Percentiles rank a stretch among this genome's conserved stretches.
Evolutionary conservation across 768 basidiomycete genomes (phyloP).

Genomic region (Coprinellus micaceus): DNA sequence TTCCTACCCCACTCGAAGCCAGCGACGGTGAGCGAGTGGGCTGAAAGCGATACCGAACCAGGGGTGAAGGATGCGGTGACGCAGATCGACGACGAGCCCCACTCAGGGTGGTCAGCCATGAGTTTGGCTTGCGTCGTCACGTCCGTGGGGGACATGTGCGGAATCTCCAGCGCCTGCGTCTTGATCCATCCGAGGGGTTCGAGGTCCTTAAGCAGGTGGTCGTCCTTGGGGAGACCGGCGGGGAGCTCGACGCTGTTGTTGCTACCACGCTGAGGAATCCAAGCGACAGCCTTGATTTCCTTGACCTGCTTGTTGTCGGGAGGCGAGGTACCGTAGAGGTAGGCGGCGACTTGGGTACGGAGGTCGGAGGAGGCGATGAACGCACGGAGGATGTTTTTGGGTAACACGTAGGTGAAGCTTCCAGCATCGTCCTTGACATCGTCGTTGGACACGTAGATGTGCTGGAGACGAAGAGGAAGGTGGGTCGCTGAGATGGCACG

Average conservation of each 20-base stretch:
- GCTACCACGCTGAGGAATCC: slow-evolving; percentile 95
- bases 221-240: slow-evolving; percentile 84
- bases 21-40: slow-evolving; percentile 84
- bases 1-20: slow-evolving; percentile 99
- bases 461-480: slow-evolving; percentile 91
- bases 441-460: slow-evolving; percentile 98
- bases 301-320: slow-evolving; percentile 97
- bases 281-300: slow-evolving; percentile 96
- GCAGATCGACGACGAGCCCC: slow-evolving; percentile 91
- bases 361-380: slow-evolving; percentile 93
- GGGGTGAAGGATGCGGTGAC: slow-evolving; percentile 95
- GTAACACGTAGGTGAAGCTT: slow-evolving; percentile 91
- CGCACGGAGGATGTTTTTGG: slow-evolving; percentile 93
- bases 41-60: slow-evolving; percentile 92
- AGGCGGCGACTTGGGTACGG: slow-evolving; percentile 93
- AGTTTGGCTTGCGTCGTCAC: slow-evolving; percentile 92
- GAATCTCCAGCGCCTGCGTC: slow-evolving; percentile 90
- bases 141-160: slow-evolving; percentile 89
- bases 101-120: slow-evolving; percentile 95
- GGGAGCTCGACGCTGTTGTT: slow-evolving; percentile 95
- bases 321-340: slow-evolving; percentile 88
- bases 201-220: slow-evolving; percentile 90
- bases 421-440: slow-evolving; percentile 98
- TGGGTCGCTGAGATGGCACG: slow-evolving; percentile 97
- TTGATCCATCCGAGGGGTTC: slow-evolving; percentile 97